Evolutionary conservation across 1,139 yeast genomes (phyloP), one percentile per base, ranked within the genome.

Genomic region (Saccharomyces uvarum): DNA sequence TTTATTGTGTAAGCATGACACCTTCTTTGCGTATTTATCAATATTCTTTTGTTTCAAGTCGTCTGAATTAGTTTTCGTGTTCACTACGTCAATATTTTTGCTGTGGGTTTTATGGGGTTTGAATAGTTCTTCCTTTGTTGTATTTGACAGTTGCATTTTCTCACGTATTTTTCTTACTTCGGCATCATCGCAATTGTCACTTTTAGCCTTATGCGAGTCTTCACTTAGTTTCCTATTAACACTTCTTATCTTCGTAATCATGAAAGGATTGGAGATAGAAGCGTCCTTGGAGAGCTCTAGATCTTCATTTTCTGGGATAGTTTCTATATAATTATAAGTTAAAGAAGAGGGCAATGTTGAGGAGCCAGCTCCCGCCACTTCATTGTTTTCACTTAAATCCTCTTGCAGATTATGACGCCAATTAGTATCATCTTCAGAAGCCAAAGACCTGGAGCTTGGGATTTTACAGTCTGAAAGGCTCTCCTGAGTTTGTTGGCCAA

Each of bases 201-300:
- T 21, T 38, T 38, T 11, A 19, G 24, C 44, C n/a, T 38, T 19
- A 13, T 7, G 11, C 19, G n/a, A 19, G 8, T 38, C 28, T 53
- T 47, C 52, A 38, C 31, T 51, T 38, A 29, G 54, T 21, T 38
- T 46, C 33, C 33, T 52, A 11, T 27, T 38, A 16, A 31, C 51
- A 42, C 26, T 57, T 42, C 53, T 56, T 52, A 68, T 52, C 50
- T 65, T 67, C 0, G 69, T 41, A 4, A 63, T 53, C 4, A 63
- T 62, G 57, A 70, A 70, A 0, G 74, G 73, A 51, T 71, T 70
- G 1, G 71, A 67, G 11, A 69, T 50, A 1, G 63, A 55, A 0
- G 60, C 54, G 52, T 65, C 61, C 21, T 57, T 59, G 0, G 66
- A 51, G 3, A 69, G 51, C 2, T 56, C 56, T 7, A 68, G 21